A percentile compares a stretch with the other conserved stretches of the same genome.
phyloP scores from a whole-genome alignment of 2,329 filamentous ascomycete species.

The Colletotrichum lini region DNA sequence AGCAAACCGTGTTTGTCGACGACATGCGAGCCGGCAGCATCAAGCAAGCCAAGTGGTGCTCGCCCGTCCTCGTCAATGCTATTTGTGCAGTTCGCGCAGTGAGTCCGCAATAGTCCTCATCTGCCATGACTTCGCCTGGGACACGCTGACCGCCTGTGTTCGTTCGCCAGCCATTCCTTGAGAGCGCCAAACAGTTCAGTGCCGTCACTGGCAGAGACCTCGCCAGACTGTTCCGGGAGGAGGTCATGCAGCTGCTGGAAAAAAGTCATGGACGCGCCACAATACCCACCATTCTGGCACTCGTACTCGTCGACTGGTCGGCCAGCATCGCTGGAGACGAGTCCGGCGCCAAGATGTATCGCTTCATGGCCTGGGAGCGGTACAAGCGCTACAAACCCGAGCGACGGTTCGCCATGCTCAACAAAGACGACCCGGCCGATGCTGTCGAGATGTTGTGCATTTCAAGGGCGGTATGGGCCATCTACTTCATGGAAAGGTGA shows the following conservation, averaged over 20 bases:
- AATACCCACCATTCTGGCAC: constrained; percentile 30
- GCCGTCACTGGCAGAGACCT: constrained; percentile 35
- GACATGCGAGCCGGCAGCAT: constrained; percentile 46
- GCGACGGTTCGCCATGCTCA: constrained; percentile 21
- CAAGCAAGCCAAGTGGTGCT: constrained; percentile 47
- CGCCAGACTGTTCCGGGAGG: constrained; percentile 18
- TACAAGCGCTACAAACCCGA: constrained; percentile 36
- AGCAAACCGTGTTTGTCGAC: constrained; percentile 46
- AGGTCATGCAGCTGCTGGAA: constrained; percentile 37
- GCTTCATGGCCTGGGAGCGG: constrained; percentile 39
- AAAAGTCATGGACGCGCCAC: constrained; percentile 36
- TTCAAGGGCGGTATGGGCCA: constrained; percentile 30
- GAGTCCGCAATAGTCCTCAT: constrained; percentile 17
- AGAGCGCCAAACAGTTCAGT: constrained; percentile 32
- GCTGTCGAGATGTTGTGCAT: constrained; percentile 18
- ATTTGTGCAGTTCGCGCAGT: constrained; percentile 51
- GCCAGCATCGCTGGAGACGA: constrained; percentile 37
- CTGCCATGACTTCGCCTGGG: too few relatives aligned
- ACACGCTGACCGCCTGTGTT: constrained; percentile 5
- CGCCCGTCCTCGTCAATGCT: constrained; percentile 51
- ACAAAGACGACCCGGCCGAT: constrained; percentile 14
- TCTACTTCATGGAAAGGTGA: constrained; percentile 39
- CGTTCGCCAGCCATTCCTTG: constrained; percentile 28
- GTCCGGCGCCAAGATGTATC: constrained; percentile 35
- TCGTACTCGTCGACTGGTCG: constrained; percentile 31